Conservation (phyloP, 2,329 filamentous ascomycete genomes). For the Verticillium tricorpus region DNA sequence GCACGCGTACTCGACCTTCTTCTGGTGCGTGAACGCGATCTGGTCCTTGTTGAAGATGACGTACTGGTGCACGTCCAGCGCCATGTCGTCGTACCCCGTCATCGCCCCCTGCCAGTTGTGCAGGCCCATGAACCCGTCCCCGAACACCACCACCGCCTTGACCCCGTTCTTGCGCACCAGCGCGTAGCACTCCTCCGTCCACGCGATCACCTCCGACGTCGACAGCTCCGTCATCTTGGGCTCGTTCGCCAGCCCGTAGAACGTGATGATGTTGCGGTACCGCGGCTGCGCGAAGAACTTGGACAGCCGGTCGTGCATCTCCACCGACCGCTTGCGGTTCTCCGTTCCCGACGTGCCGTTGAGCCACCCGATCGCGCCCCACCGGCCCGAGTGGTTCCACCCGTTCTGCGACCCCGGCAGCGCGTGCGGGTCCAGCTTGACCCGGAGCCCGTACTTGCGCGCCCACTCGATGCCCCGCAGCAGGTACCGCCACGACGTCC, state of each 20-base stretch:
- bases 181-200: conserved; percentile 71
- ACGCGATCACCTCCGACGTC: conserved; percentile 63
- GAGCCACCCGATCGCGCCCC: conserved; percentile 79
- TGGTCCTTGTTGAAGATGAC: conserved; percentile 94
- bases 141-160: conserved; percentile 71
- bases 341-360: conserved; percentile 79
- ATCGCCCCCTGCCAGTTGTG: conserved; percentile 86
- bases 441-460: conserved; percentile 82
- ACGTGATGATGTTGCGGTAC: conserved; percentile 85
- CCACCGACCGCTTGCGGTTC: conserved; percentile 77
- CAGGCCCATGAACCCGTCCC: conserved; percentile 91
- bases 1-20: conserved; percentile 86
- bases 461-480: conserved; percentile 91
- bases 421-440: conserved; percentile 92
- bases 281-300: conserved; percentile 90
- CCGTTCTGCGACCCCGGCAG: conserved; percentile 92
- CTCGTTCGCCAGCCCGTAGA: conserved; percentile 95
- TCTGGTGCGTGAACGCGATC: conserved; percentile 73
- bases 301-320: conserved; percentile 81
- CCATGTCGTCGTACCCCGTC: conserved; percentile 63
- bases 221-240: conserved; percentile 78
- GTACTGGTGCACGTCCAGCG: conserved; percentile 98
- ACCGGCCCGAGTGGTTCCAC: conserved; percentile 91
- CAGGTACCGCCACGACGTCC: conserved; percentile 89
- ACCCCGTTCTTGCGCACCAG: conserved; percentile 75